Base-by-base conservation (phyloP, 108 stramenopile genomes). In the Bacterosira constricta region DNA sequence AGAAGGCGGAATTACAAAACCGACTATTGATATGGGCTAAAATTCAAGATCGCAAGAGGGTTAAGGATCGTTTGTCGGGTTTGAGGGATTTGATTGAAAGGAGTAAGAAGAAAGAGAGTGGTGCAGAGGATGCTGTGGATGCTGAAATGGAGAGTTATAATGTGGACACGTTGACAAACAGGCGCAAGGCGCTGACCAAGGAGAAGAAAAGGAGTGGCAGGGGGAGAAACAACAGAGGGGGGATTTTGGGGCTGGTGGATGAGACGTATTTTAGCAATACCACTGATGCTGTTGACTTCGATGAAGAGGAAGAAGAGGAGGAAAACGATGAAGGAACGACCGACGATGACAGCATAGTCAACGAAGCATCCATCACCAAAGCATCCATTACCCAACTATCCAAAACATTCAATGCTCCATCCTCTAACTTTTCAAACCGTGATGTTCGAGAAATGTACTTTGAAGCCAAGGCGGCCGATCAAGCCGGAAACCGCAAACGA, bases 371-470 rank as follows among this genome's bases (percentile, higher is more conserved):
- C 56, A 60, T 83, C 18, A 55, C 75, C 7, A 66, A 78, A 23
- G 84, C 82, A 21, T 90, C 83, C 56, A 60, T 83, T 13, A 55
- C 75, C 7, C 71, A 78, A 23, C 50, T 90, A 37, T 69, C 75
- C 31, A 68, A 83, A 51, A 76, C 83, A 8, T 83, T 88, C 58
- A 72, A 90, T 31, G 62, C 75, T 20, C 83, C 81, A 3, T 80
- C 88, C 8, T 77, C 86, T 21, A 77, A 34, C 17, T 84, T 74
- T 53, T 78, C 87, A 35, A 86, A 89, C 54, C 60, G 66, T 34
- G 83, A 90, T 30, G 78, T 88, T 30, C 76, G 86, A 21, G 83
- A 89, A 67, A 69, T 90, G 66, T 93, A 93, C 75, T 53, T 77
- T 9, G 79, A 87, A n/a, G 70, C 85, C 13, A 90, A 90, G 57